Evolutionary conservation across 495 filamentous ascomycete genomes (phyloP), one percentile per base, ranked within the genome.

Genomic region (Daldinia concentrica): DNA sequence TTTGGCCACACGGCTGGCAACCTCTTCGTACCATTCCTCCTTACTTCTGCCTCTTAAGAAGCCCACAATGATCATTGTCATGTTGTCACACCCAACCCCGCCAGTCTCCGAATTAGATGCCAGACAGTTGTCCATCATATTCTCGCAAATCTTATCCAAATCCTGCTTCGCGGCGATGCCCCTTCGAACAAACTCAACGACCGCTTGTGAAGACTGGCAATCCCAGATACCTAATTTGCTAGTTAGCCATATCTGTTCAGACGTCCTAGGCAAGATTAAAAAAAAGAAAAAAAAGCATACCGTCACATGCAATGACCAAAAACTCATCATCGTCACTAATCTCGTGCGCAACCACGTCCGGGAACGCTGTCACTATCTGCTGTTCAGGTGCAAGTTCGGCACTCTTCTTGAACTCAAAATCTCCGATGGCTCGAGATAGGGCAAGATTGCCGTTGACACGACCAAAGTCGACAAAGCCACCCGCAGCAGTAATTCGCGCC

Each of bases 351-450:
- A 90, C 91, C 26, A 99, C 93, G 79, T 99, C 95, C 14, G 95
- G 95, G 79, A 90, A 98, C 8, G 96, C 95, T 6, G 95, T 99
- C 14, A 99, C 95, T 43, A 99, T 98, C 79, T 99, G 95, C 78
- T 97, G 91, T 76, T 99, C 96, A 32, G 96, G 95, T 9, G 94
- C 90, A 50, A 99, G 88, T 72, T 97, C 94, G 66, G 94, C 91
- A 80, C 95, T 97, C 86, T 98, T 98, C 88, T 99, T 99, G 87
- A 99, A 99, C 79, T 99, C 95, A 76, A 99, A 99, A 82, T 99
- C 95, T 70, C 95, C 95, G 76, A 99, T 98, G 70, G 95, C 95
- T 77, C 95, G 90, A 55, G 96, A 98, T 41, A 99, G 86, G n/a
- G 95, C 95, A 55, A 99, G 89, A 78, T 99, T 99, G 73, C 95